Percentiles rank a stretch among this genome's conserved stretches.
phyloP scores from a whole-genome alignment of 352 stramenopile genomes.

The Phytophthora cactorum region DNA sequence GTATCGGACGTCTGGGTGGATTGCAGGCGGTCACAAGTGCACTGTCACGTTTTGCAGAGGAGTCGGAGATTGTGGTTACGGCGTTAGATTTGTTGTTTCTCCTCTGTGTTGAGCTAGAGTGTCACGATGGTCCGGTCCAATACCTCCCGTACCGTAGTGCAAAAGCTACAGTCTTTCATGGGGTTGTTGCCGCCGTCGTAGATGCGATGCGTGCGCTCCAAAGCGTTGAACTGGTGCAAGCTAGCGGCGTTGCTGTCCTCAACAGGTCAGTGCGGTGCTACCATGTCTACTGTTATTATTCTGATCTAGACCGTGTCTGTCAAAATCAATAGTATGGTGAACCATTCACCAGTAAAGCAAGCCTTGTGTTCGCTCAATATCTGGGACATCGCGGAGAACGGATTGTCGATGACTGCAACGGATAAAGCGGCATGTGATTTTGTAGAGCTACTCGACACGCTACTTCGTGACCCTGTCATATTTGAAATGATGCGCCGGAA shows the following conservation, averaged over 20 bases:
- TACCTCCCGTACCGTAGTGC: conserved; percentile 1
- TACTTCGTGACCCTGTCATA: conserved; percentile 37
- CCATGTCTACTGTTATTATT: neutral
- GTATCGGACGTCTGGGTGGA: conserved; percentile 41
- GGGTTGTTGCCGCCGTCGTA: conserved; percentile 25
- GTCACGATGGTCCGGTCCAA: conserved; percentile 7
- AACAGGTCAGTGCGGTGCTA: conserved; percentile 35
- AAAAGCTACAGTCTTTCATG: conserved; percentile 7
- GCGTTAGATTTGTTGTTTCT: conserved; percentile 63
- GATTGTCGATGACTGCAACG: conserved; percentile 15
- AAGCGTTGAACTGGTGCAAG: conserved; percentile 53
- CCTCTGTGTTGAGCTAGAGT: conserved; percentile 57
- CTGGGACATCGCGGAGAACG: conserved; percentile 32
- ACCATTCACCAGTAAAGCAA: conserved; percentile 38
- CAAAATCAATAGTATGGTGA: conserved; percentile 24
- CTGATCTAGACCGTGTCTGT: neutral
- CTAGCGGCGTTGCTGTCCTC: conserved; percentile 58
- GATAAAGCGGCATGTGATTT: conserved; percentile 39
- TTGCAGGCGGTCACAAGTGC: conserved; percentile 44
- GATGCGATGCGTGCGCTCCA: conserved; percentile 39
- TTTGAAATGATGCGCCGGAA: conserved; percentile 7
- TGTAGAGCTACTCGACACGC: conserved; percentile 44
- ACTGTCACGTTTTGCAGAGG: conserved; percentile 38
- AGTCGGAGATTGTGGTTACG: conserved; percentile 48
- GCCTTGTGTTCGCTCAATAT: conserved; percentile 33